Evolutionary conservation across 2,329 filamentous ascomycete genomes (phyloP), one percentile per base, ranked within the genome.

Genomic region (Septoria linicola): DNA sequence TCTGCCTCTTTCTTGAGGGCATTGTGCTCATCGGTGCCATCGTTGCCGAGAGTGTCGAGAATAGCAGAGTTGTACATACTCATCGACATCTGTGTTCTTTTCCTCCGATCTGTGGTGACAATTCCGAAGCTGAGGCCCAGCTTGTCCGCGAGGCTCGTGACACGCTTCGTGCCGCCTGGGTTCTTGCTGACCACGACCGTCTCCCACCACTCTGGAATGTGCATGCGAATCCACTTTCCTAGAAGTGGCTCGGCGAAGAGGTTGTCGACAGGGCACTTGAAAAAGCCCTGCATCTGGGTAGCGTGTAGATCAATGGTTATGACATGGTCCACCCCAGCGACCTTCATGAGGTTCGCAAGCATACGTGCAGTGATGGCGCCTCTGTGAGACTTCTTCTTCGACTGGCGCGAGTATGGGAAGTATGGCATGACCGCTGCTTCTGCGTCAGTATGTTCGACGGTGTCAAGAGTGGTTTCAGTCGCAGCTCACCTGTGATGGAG

Each of bases 371-470:
- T 96, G 67, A 99, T 97, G 53, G 93, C 90, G 44, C 93, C 93
- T 59, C 93, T 83, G 68, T 97, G 92, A 50, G 89, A 90, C 75
- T 99, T 99, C 80, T 97, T 97, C 79, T 99, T 99, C 52, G 92
- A 97, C 72, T 99, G 93, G 57, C 93, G 89, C 62, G 90, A 96
- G 76, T 99, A 99, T n/a, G 93, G 93, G 67, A 97, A 99, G 74
- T 97, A 97, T 10, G 89, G 89, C 66, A 93, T 81, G 58, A 93
- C 88, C 60, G 89, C 89, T 92, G 66, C 25, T 25, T n/a, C 37
- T 14, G 35, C 37, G 17, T 53, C 45, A 39, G 41, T 36, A 32
- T 36, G 34, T 35, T 20, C 19, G n/a, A 14, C 16, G 41, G 20
- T 39, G 34, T 32, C 39, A 20, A 7, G 46, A 25, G 25, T 21